These are phyloP conservation scores for Naematelia aurantialba DNA, from an alignment of 768 basidiomycete species.

Conservation along the genomic window DNA sequence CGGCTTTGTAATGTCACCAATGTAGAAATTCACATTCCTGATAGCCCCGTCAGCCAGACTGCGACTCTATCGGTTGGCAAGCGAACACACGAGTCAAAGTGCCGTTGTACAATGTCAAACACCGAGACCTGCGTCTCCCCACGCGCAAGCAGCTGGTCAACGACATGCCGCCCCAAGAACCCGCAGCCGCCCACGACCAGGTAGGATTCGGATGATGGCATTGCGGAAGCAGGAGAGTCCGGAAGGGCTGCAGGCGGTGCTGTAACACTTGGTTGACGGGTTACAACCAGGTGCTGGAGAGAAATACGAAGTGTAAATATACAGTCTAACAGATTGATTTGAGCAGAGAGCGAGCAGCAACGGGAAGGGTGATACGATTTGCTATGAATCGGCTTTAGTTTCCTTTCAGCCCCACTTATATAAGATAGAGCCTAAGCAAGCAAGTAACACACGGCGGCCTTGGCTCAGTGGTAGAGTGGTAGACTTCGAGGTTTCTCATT, in stretches of 20 bases:
- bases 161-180: constrained; percentile 70
- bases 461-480: constrained; percentile 10
- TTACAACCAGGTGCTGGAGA: no score
- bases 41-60: constrained; percentile 4
- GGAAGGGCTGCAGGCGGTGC: no score
- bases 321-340: no score
- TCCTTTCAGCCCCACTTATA: no score
- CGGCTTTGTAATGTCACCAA: constrained; percentile 80
- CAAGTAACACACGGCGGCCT: not conserved
- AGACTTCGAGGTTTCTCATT: constrained; percentile 18
- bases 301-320: no score
- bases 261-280: no score
- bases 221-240: constrained; percentile 1
- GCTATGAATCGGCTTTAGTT: no score
- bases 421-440: no score
- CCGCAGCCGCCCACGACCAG: constrained; percentile 85
- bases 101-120: constrained; percentile 87
- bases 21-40: constrained; percentile 65
- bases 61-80: not conserved
- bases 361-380: no score
- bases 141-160: constrained; percentile 73
- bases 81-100: constrained; percentile 56
- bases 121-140: constrained; percentile 71
- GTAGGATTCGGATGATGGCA: constrained; percentile 59
- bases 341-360: no score